Base-by-base conservation (phyloP, 2,329 filamentous ascomycete species). In the Epichloe brachyelytri region DNA sequence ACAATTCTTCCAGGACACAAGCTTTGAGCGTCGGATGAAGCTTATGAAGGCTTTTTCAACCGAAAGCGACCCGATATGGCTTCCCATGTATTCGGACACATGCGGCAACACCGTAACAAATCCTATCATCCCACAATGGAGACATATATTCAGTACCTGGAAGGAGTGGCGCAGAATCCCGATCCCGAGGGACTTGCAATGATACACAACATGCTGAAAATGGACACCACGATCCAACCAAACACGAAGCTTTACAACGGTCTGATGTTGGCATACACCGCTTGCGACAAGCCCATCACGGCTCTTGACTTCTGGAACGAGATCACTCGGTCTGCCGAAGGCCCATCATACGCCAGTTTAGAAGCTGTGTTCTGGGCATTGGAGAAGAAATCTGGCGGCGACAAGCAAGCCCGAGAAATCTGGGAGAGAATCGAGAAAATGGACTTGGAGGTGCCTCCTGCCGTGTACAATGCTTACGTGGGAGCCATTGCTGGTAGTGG, bases 161-260 rank as follows among this genome's bases (percentile, higher is more conserved):
- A 86, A 53, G 87, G 88, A 2, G 78, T 95, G 22, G 83, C 83
- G 3, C 65, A 67, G n/a, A 67, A 69, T 41, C 68, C 68, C 1
- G 69, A 72, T 50, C 33, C 69, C 1, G 81, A 86, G 51, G 82
- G 81, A 41, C 70, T 96, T 19, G 79, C 82, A 53, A 79, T 85
- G 55, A 79, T 95, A 2, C 86, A 95, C 70, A 95, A 96, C 63
- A 91, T 95, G 80, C 75, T 96, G 57, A 97, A 95, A 69, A 83
- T 96, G 65, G 93, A 98, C 65, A 77, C 83, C n/a, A 78, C 80
- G 41, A 76, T 97, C 38, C 82, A 90, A 58, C 76, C 84, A 4
- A 82, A 78, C 58, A 97, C 91, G 0, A 74, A 72, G 51, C 72
- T 97, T 2, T 80, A 85, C 59, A 97, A 95, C 60, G 82, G 85